phyloP scores from a whole-genome alignment of 1,284 basidiomycete species.

The Meira nashicola region DNA sequence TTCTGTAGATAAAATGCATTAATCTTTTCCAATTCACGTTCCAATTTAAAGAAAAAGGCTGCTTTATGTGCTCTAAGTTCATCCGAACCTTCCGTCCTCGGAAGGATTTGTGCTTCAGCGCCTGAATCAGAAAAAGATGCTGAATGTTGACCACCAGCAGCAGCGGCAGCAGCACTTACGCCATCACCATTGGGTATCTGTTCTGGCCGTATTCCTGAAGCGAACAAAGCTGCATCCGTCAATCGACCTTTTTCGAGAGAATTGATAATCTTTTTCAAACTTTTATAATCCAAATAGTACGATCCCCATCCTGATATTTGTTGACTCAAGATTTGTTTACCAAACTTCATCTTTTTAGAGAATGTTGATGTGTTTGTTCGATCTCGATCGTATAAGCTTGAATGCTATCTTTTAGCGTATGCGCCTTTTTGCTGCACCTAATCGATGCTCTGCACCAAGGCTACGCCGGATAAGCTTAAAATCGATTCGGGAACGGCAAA shows the following conservation, averaged over 20 bases:
- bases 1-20: slow-evolving; percentile 99
- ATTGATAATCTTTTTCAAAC: slow-evolving; percentile 94
- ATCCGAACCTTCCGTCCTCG: slow-evolving; percentile 27
- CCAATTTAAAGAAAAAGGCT: slow-evolving; percentile 98
- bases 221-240: slow-evolving; percentile 79
- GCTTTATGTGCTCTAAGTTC: slow-evolving; percentile 73
- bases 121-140: slow-evolving; percentile 8
- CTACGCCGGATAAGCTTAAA: too few species aligned
- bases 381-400: too few species aligned
- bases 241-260: slow-evolving; percentile 88
- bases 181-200: slow-evolving; percentile 12
- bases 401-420: too few species aligned
- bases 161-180: not conserved
- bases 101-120: slow-evolving; percentile 31
- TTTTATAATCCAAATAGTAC: slow-evolving; percentile 97
- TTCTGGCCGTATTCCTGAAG: slow-evolving; percentile 70
- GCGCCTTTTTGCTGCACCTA: too few species aligned
- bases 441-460: too few species aligned
- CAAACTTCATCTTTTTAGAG: slow-evolving; percentile 65
- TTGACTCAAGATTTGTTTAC: slow-evolving; percentile 93
- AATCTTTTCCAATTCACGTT: slow-evolving; percentile 97
- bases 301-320: slow-evolving; percentile 95
- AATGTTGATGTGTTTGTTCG: too few species aligned
- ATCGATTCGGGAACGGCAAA: too few species aligned
- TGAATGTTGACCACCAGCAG: not conserved